Evolutionary conservation across 164 flowering plant genomes (phyloP).

Genomic region (Malania oleifera): DNA sequence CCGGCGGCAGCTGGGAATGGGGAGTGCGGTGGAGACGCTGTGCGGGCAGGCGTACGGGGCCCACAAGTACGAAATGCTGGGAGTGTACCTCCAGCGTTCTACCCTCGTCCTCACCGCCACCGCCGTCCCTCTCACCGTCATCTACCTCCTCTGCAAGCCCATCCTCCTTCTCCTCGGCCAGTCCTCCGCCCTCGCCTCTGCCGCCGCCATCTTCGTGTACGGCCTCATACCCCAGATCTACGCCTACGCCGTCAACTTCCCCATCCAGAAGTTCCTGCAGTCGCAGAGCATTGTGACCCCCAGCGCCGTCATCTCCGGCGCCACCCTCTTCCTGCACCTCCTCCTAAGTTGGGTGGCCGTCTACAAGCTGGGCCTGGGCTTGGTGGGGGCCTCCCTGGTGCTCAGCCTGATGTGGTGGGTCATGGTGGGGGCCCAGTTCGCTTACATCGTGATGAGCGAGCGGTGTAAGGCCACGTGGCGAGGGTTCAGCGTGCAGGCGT

Average conservation of each 20-base stretch:
- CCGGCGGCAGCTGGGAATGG: slow-evolving; percentile 42
- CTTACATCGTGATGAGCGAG: slow-evolving; percentile 24
- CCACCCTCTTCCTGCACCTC: slow-evolving; percentile 31
- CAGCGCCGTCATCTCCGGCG: slow-evolving; percentile 38
- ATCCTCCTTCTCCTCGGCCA: slow-evolving; percentile 34
- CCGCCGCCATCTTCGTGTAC: slow-evolving; percentile 38
- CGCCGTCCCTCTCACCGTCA: slow-evolving; percentile 22
- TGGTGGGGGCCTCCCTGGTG: slow-evolving; percentile 34
- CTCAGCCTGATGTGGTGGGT: slow-evolving; percentile 50
- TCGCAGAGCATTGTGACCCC: slow-evolving; percentile 49
- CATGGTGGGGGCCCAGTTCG: slow-evolving; percentile 38
- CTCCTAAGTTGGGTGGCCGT: slow-evolving; percentile 33
- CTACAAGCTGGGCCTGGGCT: slow-evolving; percentile 29
- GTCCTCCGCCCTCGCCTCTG: slow-evolving; percentile 25
- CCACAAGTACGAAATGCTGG: slow-evolving; percentile 32
- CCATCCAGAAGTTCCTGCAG: slow-evolving; percentile 50
- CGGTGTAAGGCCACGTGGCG: slow-evolving; percentile 35
- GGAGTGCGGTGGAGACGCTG: slow-evolving; percentile 55
- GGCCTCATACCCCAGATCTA: slow-evolving; percentile 51
- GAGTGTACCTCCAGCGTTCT: slow-evolving; percentile 39
- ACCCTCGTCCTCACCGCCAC: slow-evolving; percentile 27
- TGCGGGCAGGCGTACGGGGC: slow-evolving; percentile 50
- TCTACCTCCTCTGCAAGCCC: slow-evolving; percentile 30
- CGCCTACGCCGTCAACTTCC: slow-evolving; percentile 46
- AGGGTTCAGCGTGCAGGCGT: slow-evolving; percentile 36